A percentile compares a stretch with the other conserved stretches of the same genome.
phyloP scores from a whole-genome alignment of 2,329 filamentous ascomycete species.

The Botrytis fragariae region DNA sequence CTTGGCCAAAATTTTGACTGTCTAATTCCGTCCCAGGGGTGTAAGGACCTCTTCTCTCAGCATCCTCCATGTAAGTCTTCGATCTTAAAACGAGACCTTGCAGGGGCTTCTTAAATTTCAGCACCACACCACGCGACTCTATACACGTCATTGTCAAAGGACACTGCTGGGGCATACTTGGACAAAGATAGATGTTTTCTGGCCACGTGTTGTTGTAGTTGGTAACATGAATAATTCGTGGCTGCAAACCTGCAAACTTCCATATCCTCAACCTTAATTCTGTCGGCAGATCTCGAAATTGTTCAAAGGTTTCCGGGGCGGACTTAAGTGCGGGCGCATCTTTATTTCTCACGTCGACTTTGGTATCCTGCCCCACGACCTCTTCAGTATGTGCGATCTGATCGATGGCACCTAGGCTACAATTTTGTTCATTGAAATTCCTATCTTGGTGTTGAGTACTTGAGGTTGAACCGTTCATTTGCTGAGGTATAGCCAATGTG shows the following conservation, averaged over 20 bases:
- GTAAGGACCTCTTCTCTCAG: too few relatives aligned
- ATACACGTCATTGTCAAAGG: not conserved
- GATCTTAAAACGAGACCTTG: not conserved
- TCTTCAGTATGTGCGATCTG: not conserved
- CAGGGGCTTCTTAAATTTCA: not conserved
- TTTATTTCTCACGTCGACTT: too few relatives aligned
- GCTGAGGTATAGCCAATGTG: not conserved
- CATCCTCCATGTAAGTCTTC: not conserved
- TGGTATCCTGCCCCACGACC: too few relatives aligned
- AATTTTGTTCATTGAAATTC: not conserved
- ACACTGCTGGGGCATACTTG: not conserved
- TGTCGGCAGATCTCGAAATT: not conserved
- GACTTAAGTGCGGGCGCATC: not conserved
- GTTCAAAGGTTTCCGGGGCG: not conserved
- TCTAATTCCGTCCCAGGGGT: too few relatives aligned
- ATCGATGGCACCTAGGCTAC: not conserved
- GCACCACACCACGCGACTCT: not conserved
- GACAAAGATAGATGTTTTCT: not conserved
- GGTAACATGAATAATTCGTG: not conserved
- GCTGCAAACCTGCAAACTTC: not conserved
- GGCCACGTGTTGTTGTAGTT: not conserved
- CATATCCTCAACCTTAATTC: slow-evolving; percentile 1
- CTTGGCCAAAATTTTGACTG: not conserved
- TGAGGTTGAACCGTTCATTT: not conserved
- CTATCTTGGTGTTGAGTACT: not conserved